phyloP scores from a whole-genome alignment of 345 rosid genomes.

The Gossypium mustelinum region DNA sequence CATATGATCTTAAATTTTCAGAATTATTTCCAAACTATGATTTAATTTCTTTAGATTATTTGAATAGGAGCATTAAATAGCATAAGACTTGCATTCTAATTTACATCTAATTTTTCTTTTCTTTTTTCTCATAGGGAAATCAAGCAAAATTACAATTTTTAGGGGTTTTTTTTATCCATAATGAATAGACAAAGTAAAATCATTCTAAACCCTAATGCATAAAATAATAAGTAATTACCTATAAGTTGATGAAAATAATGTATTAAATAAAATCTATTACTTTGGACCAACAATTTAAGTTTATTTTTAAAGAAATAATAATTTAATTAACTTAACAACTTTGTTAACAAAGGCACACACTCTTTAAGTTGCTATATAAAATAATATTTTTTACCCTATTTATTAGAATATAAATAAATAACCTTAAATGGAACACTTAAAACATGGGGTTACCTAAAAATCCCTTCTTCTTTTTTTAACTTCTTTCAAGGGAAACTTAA shows the following conservation, averaged over 20 bases:
- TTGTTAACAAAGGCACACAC: not conserved
- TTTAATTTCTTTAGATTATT: not conserved
- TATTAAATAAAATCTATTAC: too few species aligned
- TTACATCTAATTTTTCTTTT: not conserved
- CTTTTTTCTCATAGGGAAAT: too few species aligned
- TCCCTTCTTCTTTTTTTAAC: not conserved
- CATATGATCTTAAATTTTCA: not conserved
- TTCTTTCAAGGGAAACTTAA: not conserved
- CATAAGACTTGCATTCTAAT: not conserved
- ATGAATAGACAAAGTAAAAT: too few species aligned
- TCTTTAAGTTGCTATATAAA: not conserved
- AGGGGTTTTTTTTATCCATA: too few species aligned
- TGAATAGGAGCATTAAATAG: not conserved
- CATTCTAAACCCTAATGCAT: too few species aligned
- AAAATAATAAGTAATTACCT: too few species aligned
- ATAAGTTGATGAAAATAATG: too few species aligned
- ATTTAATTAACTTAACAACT: not conserved
- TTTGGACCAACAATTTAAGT: not conserved
- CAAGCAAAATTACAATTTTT: too few species aligned
- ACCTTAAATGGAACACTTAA: not conserved
- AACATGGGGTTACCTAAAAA: too few species aligned
- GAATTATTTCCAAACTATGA: not conserved
- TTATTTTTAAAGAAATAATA: not conserved
- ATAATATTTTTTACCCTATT: not conserved
- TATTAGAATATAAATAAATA: not conserved